Conservation (phyloP, 2,329 filamentous ascomycete genomes). For the Exserohilum rostratum region DNA sequence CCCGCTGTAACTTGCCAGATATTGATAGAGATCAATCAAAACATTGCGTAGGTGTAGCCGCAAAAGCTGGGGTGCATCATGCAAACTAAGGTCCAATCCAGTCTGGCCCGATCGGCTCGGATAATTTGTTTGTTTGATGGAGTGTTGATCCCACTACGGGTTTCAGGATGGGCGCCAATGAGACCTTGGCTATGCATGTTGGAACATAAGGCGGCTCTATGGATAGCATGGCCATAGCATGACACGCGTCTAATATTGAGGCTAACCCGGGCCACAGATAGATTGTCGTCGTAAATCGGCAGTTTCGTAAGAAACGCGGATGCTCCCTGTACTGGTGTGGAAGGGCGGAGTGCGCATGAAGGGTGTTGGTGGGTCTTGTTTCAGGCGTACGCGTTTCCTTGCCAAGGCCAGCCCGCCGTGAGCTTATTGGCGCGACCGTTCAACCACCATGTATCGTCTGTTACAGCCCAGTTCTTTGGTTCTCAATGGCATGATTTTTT, state of each 20-base stretch:
- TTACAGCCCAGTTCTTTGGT: constrained; percentile 11
- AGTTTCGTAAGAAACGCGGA: constrained; percentile 11
- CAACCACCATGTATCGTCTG: constrained; percentile 11
- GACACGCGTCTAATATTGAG: background rate
- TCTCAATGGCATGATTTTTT: background rate
- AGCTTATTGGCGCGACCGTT: constrained; percentile 11
- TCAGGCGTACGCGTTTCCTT: constrained; percentile 16
- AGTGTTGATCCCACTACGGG: constrained; percentile 16
- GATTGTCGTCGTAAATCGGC: constrained; percentile 6
- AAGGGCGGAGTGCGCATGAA: constrained; percentile 12
- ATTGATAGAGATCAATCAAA: constrained; percentile 13
- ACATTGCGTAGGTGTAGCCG: constrained; percentile 9
- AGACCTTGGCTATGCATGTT: background rate
- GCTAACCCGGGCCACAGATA: constrained; percentile 12
- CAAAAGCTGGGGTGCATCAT: constrained; percentile 2
- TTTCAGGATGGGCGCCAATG: constrained; percentile 17
- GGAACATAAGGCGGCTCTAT: background rate
- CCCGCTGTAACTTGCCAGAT: constrained; percentile 8
- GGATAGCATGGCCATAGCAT: constrained; percentile 6
- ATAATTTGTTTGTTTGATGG: constrained; percentile 4
- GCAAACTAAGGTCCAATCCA: constrained; percentile 9
- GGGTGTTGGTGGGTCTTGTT: constrained; percentile 17
- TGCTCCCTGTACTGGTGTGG: constrained; percentile 3
- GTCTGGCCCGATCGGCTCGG: constrained; percentile 5
- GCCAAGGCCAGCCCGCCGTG: constrained; percentile 4